Evolutionary conservation across 2,329 filamentous ascomycete species (phyloP).

Genomic region (Diaporthe sp.): DNA sequence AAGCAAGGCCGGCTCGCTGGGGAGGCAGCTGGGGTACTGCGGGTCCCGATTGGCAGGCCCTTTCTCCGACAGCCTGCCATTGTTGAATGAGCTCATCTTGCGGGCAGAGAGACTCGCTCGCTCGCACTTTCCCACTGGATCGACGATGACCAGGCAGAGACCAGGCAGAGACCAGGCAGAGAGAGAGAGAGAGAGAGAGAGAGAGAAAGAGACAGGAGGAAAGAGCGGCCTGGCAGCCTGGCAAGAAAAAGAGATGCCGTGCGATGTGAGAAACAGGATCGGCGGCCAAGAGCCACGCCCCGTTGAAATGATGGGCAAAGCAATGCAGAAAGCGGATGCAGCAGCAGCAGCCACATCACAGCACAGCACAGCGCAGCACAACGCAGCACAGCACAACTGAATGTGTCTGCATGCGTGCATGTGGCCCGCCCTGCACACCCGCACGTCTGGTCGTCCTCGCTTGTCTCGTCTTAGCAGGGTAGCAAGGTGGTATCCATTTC

Average conservation of each 20-base stretch:
- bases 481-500: not conserved
- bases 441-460: not conserved
- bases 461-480: constrained; percentile 5
- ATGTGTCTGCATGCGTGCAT: not conserved
- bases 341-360: constrained; percentile 15
- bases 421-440: not conserved
- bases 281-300: constrained; percentile 2
- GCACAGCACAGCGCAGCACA: not conserved
- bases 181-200: not conserved
- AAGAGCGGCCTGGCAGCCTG: not conserved
- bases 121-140: not conserved
- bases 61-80: constrained; percentile 9
- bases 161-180: not conserved
- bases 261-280: constrained; percentile 13
- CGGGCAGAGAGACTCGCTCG: not conserved
- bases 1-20: not conserved
- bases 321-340: constrained; percentile 1
- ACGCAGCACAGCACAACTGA: not conserved
- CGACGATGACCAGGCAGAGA: not conserved
- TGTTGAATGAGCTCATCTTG: constrained; percentile 22
- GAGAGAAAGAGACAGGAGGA: not conserved
- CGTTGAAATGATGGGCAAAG: constrained; percentile 10
- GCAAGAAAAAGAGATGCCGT: not conserved
- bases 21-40: constrained; percentile 13
- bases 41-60: constrained; percentile 20